These are phyloP conservation scores for Microsporum canis DNA, from an alignment of 2,329 filamentous ascomycete genomes.

Conservation along the genomic window DNA sequence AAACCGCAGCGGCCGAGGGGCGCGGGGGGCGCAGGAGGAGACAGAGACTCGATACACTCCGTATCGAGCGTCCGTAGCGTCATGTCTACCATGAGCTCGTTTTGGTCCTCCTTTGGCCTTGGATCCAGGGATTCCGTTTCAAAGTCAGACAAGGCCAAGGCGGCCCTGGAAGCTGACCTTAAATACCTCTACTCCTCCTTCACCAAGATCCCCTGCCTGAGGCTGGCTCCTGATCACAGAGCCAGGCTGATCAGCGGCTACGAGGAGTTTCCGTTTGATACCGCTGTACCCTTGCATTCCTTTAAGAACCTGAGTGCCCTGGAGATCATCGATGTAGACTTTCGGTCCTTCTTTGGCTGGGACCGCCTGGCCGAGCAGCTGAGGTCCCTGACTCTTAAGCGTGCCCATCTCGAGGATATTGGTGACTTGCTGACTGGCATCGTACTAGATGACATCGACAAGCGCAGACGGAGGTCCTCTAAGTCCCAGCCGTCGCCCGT, in stretches of 20 bases:
- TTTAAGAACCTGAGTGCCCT: slow-evolving; percentile 95
- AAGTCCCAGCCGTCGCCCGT: slow-evolving; percentile 73
- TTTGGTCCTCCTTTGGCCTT: slow-evolving; percentile 83
- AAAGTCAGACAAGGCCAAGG: slow-evolving; percentile 81
- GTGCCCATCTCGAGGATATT: slow-evolving; percentile 78
- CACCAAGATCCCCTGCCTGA: slow-evolving; percentile 90
- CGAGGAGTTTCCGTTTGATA: slow-evolving; percentile 97
- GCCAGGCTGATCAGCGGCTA: slow-evolving; percentile 83
- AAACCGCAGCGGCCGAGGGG: slow-evolving; percentile 71
- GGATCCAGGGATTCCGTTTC: slow-evolving; percentile 66
- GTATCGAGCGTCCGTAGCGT: slow-evolving; percentile 94
- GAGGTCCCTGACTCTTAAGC: slow-evolving; percentile 76
- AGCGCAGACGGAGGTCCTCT: slow-evolving; percentile 72
- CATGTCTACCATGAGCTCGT: slow-evolving; percentile 88
- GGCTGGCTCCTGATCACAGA: slow-evolving; percentile 82
- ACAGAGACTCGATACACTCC: slow-evolving; percentile 85
- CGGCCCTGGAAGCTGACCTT: slow-evolving; percentile 70
- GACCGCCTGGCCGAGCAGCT: slow-evolving; percentile 86
- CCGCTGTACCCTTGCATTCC: slow-evolving; percentile 85
- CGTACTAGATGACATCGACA: slow-evolving; percentile 92
- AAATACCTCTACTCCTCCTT: slow-evolving; percentile 97
- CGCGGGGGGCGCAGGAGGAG: slow-evolving; percentile 35
- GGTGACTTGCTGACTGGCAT: slow-evolving; percentile 84
- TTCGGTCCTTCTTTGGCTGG: slow-evolving; percentile 95
- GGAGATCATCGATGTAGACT: slow-evolving; percentile 91